Conservation (phyloP, 2,329 filamentous ascomycete genomes). For the Hypoxylon sp. region DNA sequence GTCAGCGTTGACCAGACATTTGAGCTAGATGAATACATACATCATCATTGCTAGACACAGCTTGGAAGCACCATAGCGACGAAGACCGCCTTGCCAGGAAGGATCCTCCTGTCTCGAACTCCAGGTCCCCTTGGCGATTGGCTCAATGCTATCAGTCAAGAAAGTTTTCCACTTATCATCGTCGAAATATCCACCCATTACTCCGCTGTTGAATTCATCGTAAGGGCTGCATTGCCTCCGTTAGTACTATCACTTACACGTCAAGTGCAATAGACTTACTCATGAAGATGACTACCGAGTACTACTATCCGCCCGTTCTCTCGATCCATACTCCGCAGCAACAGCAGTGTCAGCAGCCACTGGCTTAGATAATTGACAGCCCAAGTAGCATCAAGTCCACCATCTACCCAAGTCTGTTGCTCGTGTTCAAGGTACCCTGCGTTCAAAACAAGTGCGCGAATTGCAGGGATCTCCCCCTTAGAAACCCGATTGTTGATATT, state of each 20-base stretch:
- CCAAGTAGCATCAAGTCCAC: background rate
- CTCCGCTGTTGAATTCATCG: background rate
- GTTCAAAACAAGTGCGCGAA: background rate
- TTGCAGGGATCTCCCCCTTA: background rate
- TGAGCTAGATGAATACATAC: background rate
- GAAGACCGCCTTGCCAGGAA: background rate
- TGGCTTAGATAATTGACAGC: background rate
- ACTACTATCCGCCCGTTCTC: background rate
- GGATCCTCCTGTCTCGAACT: background rate
- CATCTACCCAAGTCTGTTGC: background rate
- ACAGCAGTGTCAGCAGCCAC: background rate
- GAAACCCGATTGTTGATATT: background rate
- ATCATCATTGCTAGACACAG: background rate
- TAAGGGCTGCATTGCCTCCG: background rate
- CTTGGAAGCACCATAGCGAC: background rate
- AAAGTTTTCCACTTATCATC: background rate
- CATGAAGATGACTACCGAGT: background rate
- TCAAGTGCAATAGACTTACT: background rate
- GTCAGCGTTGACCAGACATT: background rate
- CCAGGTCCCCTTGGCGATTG: background rate
- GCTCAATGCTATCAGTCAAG: background rate
- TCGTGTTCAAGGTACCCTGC: background rate
- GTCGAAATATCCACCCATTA: background rate
- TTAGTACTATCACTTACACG: background rate
- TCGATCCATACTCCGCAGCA: background rate